Conservation (phyloP, 768 basidiomycete genomes). For the Russula emetica region DNA sequence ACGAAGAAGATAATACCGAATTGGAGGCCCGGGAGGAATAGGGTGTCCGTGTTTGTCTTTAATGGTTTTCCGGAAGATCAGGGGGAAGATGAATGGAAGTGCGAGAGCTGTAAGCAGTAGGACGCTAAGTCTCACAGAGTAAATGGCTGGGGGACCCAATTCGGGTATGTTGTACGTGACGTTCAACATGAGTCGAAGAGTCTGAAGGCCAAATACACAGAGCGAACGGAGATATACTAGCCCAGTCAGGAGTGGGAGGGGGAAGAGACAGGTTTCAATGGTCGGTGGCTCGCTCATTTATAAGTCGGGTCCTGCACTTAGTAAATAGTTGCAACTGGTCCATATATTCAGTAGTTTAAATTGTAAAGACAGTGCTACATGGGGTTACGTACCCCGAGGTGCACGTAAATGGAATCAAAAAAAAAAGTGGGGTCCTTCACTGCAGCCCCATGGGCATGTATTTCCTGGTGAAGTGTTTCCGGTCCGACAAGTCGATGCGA, state of each 20-base stretch:
- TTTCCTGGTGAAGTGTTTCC: neutral
- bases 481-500: neutral
- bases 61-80: conserved; percentile 27
- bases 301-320: neutral
- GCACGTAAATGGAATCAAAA: too few species aligned
- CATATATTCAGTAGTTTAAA: too few species aligned
- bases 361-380: too few species aligned
- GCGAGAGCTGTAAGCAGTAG: conserved; percentile 9
- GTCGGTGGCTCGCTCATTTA: neutral
- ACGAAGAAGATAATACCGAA: conserved; percentile 39
- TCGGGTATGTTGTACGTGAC: conserved; percentile 2
- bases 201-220: conserved; percentile 1
- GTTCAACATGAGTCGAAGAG: conserved; percentile 7
- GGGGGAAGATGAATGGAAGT: conserved; percentile 20
- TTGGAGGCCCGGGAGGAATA: conserved; percentile 30
- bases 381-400: too few species aligned
- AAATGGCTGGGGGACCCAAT: neutral
- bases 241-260: neutral
- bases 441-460: neutral
- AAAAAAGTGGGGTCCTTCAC: neutral
- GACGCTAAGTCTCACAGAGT: conserved; percentile 2
- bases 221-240: neutral
- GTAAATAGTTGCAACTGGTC: too few species aligned
- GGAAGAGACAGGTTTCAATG: neutral
- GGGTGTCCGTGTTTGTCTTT: conserved; percentile 30